Conservation (phyloP, 1,139 yeast genomes). For the Petasospora rhodanensis region DNA sequence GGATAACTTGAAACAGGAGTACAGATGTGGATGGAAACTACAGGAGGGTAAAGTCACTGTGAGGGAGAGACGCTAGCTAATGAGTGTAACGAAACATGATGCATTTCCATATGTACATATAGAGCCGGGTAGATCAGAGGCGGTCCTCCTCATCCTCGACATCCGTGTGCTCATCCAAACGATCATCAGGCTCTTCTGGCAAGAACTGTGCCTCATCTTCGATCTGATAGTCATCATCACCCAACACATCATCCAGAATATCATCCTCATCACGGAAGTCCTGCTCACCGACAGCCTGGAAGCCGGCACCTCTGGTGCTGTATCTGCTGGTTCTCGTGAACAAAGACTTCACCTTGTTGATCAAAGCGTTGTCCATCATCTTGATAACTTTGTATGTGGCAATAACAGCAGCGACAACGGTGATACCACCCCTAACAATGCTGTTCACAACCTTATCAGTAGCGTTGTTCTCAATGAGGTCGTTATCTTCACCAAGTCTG, state of each 20-base stretch:
- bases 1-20: too few species aligned
- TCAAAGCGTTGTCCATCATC: conserved; percentile 34
- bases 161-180: conserved; percentile 8
- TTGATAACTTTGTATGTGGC: conserved; percentile 39
- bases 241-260: conserved; percentile 21
- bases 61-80: too few species aligned
- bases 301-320: conserved; percentile 21
- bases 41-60: too few species aligned
- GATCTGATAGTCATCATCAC: conserved; percentile 23
- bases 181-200: conserved; percentile 2
- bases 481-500: conserved; percentile 72
- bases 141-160: conserved; percentile 6
- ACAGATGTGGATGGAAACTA: too few species aligned
- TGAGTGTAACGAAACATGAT: too few species aligned
- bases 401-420: conserved; percentile 41
- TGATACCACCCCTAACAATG: conserved; percentile 58
- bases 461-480: conserved; percentile 60
- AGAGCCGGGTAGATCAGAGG: too few species aligned
- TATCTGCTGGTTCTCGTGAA: conserved; percentile 19
- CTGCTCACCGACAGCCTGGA: conserved; percentile 14
- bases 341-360: conserved; percentile 29
- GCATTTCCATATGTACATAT: not conserved
- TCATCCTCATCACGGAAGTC: conserved; percentile 24
- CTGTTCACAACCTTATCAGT: conserved; percentile 60
- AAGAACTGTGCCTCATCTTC: conserved; percentile 21